Evolutionary conservation across 2,329 filamentous ascomycete genomes (phyloP), one percentile per base, ranked within the genome.

Genomic region (Hysterium pulicare): DNA sequence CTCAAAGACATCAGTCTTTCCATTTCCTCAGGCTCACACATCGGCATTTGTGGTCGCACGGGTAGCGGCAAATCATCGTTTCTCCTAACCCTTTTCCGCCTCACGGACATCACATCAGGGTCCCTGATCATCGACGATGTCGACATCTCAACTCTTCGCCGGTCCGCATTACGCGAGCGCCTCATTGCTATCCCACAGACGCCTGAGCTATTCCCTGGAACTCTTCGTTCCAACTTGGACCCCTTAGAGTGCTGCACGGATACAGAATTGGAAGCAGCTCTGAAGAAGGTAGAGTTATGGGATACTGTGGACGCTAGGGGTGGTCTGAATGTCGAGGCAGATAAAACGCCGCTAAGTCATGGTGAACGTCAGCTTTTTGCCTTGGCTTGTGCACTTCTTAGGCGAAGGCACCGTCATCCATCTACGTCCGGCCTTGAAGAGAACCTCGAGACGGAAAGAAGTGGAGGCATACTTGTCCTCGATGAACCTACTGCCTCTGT

Each of bases 151-250:
- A 85, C 75, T 2, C 72, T 90, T 23, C 84, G 85, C 6, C 77
- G 89, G 1, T 76, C 83, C 30, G 84, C 87, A 53, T 69, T 90
- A 5, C 80, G 86, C 3, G 85, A 82, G 5, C 77, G 84, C 17
- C 74, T 90, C 2, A 80, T 83, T 49, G 89, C 89, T 59, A 89
- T 90, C 51, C 86, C 86, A 0, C 86, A 90, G 58, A 86, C 89
- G 52, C 84, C 86, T 0, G 87, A 85, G 0, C 75, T 90, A 20
- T 89, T 89, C 77, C 77, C 76, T 34, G 86, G 86, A 46, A 89
- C 86, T 1, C 78, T 90, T 19, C 77, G 86, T 40, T 80, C 74
- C 59, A 90, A 90, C 54, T 74, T 90, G 3, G 86, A 90, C 52
- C 86, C 86, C 0, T 90, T 90, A 68, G 70, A 74, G 24, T 58